Base-by-base conservation (phyloP, 2,329 filamentous ascomycete species). In the Nakataea oryzae region DNA sequence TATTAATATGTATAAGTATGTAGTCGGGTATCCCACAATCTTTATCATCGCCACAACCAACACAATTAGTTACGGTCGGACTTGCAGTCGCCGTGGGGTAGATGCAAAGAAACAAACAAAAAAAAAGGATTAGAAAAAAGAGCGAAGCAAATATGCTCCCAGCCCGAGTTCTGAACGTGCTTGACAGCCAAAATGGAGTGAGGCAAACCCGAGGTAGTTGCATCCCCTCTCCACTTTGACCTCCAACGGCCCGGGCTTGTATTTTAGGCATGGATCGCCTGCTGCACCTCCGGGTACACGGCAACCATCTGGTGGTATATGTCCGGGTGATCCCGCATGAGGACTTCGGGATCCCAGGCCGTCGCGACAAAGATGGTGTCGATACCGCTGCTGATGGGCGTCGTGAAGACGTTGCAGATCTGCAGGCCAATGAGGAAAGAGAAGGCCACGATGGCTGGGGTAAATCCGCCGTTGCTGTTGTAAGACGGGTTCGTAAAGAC, bases 351-450 rank as follows among this genome's bases (percentile, higher is more conserved):
- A 59, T 87, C 84, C 81, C 85, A 88, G 0, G 84, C 85, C 57
- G 82, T 78, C 0, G 91, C 92, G 0, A 96, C 91, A 68, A 97
- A 97, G 64, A 96, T 90, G 0, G 93, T 96, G 67, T 96, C 90
- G 65, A 96, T 85, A n/a, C 93, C 93, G 69, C 88, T 93, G 65
- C 87, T 87, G 62, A 97, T 79, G 1, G 93, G 93, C 0, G 65
- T 93, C 41, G 93, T 90, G 75, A 97, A 96, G 66, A 96, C 85
- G 73, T 96, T 89, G 72, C 88, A 89, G 64, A 97, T 89, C 73
- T 97, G 93, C 66, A 96, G 76, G 8, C 93, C 93, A 66, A 97
- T 93, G 61, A 97, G 77, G 76, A 97, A 96, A 0, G 91, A 79
- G 72, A 93, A 96, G 0, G 90, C 90, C 71, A 96, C 83, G 24